phyloP scores from a whole-genome alignment of 805 yeast species.

The Pichia pseudocactophila region DNA sequence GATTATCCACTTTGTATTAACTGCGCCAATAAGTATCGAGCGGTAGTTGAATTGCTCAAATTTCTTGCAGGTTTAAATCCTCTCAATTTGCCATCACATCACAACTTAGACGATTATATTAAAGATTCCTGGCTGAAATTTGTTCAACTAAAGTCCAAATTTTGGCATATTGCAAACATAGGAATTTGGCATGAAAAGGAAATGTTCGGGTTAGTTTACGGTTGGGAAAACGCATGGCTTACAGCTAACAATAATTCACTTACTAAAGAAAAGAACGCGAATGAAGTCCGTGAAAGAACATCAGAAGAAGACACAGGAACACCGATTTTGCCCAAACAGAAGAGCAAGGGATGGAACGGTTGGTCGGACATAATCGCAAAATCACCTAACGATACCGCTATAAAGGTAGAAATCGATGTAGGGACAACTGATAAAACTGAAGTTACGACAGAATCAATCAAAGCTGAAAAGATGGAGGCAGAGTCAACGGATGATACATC shows the following conservation, averaged over 20 bases:
- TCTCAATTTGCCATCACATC: background rate
- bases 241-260: background rate
- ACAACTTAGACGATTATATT: slow-evolving; percentile 25
- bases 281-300: background rate
- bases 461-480: too few relatives aligned
- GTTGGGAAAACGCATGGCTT: slow-evolving; percentile 27
- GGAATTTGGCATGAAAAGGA: slow-evolving; percentile 61
- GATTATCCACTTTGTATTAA: slow-evolving; percentile 70
- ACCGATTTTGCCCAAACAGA: background rate
- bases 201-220: slow-evolving; percentile 24
- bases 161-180: slow-evolving; percentile 68
- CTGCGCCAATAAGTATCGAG: slow-evolving; percentile 71
- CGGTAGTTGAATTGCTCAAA: slow-evolving; percentile 75
- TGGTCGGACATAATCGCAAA: slow-evolving; percentile 6
- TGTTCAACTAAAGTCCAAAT: slow-evolving; percentile 53
- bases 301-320: background rate
- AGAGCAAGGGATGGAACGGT: slow-evolving; percentile 7
- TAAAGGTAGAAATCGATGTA: slow-evolving; percentile 3
- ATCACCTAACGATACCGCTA: background rate
- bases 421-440: background rate
- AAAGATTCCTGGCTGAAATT: slow-evolving; percentile 46
- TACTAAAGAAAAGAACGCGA: background rate
- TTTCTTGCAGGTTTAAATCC: slow-evolving; percentile 32
- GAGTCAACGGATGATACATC: too few relatives aligned
- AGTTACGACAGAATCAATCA: too few relatives aligned